A percentile compares a stretch with the other conserved stretches of the same genome.
Conservation (phyloP, 1,139 yeast species). For the Diutina catenulata region DNA sequence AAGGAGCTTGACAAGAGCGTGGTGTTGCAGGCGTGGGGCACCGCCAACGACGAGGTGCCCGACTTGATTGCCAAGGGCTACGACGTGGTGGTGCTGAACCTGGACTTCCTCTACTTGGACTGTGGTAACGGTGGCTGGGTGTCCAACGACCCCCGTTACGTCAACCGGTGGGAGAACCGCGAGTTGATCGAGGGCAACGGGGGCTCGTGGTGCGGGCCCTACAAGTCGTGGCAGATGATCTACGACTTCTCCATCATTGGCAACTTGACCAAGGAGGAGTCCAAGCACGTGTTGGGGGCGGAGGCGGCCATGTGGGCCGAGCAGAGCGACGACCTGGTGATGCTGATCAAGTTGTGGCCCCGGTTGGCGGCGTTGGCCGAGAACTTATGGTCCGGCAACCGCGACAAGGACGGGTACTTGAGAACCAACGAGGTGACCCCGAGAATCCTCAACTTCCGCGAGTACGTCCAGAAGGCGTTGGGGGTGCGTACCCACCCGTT, state of each 20-base stretch:
- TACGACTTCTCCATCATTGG: conserved; percentile 6
- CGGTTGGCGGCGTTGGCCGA: conserved; percentile 38
- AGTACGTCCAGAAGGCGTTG: conserved; percentile 28
- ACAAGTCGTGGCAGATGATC: conserved; percentile 33
- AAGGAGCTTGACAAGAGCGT: conserved; percentile 23
- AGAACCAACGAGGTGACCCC: conserved; percentile 19
- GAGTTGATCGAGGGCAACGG: conserved; percentile 22
- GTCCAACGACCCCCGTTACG: conserved; percentile 26
- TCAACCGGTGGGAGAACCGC: conserved; percentile 15
- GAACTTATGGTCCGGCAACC: conserved; percentile 33
- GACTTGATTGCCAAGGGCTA: conserved; percentile 24
- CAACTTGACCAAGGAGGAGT: conserved; percentile 23
- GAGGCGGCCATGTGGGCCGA: conserved; percentile 13
- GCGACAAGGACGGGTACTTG: conserved; percentile 11
- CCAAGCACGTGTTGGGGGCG: conserved; percentile 27
- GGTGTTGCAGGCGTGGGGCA: conserved; percentile 32
- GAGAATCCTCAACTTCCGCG: conserved; percentile 32
- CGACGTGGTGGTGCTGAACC: conserved; percentile 31
- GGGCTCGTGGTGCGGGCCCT: conserved; percentile 41
- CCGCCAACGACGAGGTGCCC: conserved; percentile 15
- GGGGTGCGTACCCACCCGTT: conserved; percentile 21
- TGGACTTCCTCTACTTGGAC: conserved; percentile 29
- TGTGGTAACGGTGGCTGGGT: conserved; percentile 36
- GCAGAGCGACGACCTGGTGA: not conserved
- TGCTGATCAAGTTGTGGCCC: conserved; percentile 28